These are phyloP conservation scores for Cercis canadensis DNA, from an alignment of 306 rosid genomes.

Conservation along the genomic window DNA sequence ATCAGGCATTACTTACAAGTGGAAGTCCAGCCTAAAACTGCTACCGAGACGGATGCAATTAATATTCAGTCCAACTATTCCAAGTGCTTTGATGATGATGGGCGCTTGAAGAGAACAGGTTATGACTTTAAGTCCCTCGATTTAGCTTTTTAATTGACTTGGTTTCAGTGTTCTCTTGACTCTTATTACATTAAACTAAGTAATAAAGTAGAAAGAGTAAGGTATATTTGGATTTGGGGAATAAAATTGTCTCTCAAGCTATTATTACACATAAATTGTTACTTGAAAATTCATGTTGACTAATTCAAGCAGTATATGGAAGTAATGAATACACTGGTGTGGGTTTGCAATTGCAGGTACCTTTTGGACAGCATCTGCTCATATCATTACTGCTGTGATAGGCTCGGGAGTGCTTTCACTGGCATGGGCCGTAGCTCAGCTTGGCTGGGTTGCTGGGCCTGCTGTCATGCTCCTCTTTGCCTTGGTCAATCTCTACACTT, in stretches of 20 bases:
- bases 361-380: constrained; percentile 75
- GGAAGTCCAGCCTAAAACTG: constrained; percentile 59
- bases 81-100: constrained; percentile 80
- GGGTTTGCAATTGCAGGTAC: constrained; percentile 53
- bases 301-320: neutral
- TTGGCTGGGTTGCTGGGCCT: constrained; percentile 82
- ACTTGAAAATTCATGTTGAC: neutral
- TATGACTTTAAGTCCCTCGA: neutral
- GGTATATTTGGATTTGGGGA: too few species aligned
- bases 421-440: constrained; percentile 85
- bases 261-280: too few species aligned
- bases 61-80: constrained; percentile 57
- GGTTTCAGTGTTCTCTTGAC: too few species aligned
- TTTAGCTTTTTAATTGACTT: too few species aligned
- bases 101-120: constrained; percentile 83
- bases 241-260: too few species aligned
- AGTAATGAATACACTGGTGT: neutral
- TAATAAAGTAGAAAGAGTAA: too few species aligned
- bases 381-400: constrained; percentile 78
- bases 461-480: constrained; percentile 63
- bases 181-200: too few species aligned
- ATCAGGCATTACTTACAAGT: constrained; percentile 64
- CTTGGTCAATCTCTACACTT: constrained; percentile 65
- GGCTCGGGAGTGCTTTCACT: constrained; percentile 80
- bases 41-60: constrained; percentile 45